Conservation (phyloP, 352 stramenopile species). For the Phytophthora chlamydospora region DNA sequence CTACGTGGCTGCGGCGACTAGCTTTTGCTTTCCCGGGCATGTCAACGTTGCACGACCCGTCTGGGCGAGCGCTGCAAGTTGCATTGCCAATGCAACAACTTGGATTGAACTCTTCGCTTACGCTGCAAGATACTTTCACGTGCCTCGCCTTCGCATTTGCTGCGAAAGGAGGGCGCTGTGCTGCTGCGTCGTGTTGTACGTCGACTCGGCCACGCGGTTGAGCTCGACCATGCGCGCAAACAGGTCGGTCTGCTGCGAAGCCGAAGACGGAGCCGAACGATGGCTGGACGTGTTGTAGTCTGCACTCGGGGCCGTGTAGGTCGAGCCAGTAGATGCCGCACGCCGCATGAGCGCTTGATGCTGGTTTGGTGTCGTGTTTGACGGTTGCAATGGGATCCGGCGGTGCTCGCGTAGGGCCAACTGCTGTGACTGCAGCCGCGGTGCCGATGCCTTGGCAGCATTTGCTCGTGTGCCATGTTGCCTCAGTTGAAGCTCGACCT, state of each 20-base stretch:
- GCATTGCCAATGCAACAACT: too few relatives aligned
- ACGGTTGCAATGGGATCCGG: conserved; percentile 6
- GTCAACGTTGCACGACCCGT: neutral
- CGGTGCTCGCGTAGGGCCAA: conserved; percentile 18
- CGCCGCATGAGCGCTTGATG: conserved; percentile 14
- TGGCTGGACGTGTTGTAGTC: conserved; percentile 1
- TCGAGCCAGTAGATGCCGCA: conserved; percentile 17
- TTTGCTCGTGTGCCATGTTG: conserved; percentile 7
- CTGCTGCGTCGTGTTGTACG: conserved; percentile 39
- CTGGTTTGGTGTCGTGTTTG: conserved; percentile 1
- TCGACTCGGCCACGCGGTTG: conserved; percentile 32
- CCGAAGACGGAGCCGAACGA: conserved; percentile 9
- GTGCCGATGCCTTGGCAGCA: conserved; percentile 17
- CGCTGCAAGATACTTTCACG: neutral
- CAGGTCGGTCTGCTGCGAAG: conserved; percentile 19
- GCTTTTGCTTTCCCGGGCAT: too few relatives aligned
- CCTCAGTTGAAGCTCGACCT: conserved; percentile 20
- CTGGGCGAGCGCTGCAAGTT: too few relatives aligned
- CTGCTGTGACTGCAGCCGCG: conserved; percentile 16
- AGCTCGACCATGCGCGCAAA: conserved; percentile 37
- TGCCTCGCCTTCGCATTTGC: conserved; percentile 19
- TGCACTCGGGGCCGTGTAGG: conserved; percentile 2
- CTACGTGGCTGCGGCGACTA: too few relatives aligned
- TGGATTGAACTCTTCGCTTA: neutral
- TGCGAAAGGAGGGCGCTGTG: conserved; percentile 29